phyloP scores from a whole-genome alignment of 306 rosid species.

The Acacia confusa region DNA sequence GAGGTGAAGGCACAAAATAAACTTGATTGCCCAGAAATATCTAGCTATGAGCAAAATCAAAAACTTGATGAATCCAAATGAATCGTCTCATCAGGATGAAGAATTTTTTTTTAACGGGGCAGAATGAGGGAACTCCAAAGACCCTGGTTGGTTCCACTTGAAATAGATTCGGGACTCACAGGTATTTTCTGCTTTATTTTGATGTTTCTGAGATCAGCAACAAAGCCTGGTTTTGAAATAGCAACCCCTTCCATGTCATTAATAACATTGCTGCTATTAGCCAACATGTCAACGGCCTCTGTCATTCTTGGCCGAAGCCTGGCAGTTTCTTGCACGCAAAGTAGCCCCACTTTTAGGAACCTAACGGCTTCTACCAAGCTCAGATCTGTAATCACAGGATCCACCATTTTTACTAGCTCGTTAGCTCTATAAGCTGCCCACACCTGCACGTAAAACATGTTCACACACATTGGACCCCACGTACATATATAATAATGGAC shows the following conservation, averaged over 20 bases:
- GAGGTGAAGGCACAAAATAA: neutral
- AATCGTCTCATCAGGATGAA: too few relatives aligned
- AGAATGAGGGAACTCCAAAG: constrained; percentile 20
- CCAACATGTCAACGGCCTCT: constrained; percentile 50
- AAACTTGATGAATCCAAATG: neutral
- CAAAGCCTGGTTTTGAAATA: constrained; percentile 64
- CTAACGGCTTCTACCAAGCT: constrained; percentile 51
- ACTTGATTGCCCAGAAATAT: neutral
- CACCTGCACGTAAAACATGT: constrained; percentile 45
- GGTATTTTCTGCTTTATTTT: constrained; percentile 29
- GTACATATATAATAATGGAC: neutral
- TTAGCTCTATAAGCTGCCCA: constrained; percentile 56
- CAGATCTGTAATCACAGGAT: constrained; percentile 39
- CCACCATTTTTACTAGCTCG: constrained; percentile 53
- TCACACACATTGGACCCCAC: neutral
- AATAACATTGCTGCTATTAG: constrained; percentile 10
- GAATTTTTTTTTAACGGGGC: constrained; percentile 25
- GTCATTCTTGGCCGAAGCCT: constrained; percentile 64
- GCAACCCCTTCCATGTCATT: constrained; percentile 26
- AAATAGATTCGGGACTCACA: constrained; percentile 24
- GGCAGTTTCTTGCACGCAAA: constrained; percentile 74
- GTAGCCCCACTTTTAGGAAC: constrained; percentile 65
- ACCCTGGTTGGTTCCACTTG: constrained; percentile 14
- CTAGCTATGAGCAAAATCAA: neutral
- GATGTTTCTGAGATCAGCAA: constrained; percentile 56